Conservation (phyloP, 176 grass and related monocot genomes). For the Guadua angustifolia region DNA sequence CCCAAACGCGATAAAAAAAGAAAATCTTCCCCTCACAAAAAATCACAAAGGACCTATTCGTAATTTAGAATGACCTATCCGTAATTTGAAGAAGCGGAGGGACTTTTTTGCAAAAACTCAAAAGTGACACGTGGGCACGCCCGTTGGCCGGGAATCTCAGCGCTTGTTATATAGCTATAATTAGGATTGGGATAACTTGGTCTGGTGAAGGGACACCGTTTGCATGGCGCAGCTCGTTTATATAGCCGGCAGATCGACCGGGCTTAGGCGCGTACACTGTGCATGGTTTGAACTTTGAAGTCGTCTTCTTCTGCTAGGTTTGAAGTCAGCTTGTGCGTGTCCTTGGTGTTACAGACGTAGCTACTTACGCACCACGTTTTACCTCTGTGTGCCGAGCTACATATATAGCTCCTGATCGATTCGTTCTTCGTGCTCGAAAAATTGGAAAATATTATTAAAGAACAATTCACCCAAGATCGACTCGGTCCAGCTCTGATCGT, state of each 20-base stretch:
- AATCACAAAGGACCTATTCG: too few relatives aligned
- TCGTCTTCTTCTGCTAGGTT: not conserved
- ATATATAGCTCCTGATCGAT: not conserved
- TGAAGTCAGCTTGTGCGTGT: not conserved
- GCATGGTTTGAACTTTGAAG: conserved; percentile 12
- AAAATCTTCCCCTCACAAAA: too few relatives aligned
- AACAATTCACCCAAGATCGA: not conserved
- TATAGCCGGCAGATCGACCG: not conserved
- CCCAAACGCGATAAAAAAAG: too few relatives aligned
- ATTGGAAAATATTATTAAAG: not conserved
- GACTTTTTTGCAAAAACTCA: too few relatives aligned
- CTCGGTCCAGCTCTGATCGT: not conserved
- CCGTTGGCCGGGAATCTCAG: too few relatives aligned
- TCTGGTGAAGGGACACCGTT: not conserved
- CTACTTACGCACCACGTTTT: not conserved
- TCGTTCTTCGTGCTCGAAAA: not conserved
- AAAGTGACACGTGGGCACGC: too few relatives aligned
- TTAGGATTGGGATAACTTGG: too few relatives aligned
- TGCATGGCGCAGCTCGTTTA: not conserved
- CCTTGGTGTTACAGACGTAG: not conserved
- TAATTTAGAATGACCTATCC: too few relatives aligned
- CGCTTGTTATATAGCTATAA: too few relatives aligned
- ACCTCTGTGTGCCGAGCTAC: not conserved
- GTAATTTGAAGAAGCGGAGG: too few relatives aligned
- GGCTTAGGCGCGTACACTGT: not conserved